Percentiles rank a stretch among this genome's conserved stretches.
These are phyloP conservation scores for Triticum monococcum DNA, from an alignment of 176 grass and related monocot species.

Conservation along the genomic window DNA sequence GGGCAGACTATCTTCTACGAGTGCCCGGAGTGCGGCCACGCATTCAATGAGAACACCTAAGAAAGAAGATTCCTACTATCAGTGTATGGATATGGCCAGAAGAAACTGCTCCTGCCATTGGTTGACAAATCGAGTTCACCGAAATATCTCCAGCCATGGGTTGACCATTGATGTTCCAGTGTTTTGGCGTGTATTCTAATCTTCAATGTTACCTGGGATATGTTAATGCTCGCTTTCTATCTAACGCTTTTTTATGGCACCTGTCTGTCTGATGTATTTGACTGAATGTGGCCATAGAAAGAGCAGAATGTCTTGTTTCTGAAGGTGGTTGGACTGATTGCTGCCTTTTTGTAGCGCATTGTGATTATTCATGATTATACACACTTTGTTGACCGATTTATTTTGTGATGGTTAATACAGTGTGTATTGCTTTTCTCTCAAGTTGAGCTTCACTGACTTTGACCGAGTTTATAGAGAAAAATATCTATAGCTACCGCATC, in stretches of 20 bases:
- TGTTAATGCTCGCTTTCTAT: not conserved
- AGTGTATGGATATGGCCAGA: not conserved
- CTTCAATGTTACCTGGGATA: not conserved
- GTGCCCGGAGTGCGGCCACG: slow-evolving; percentile 45
- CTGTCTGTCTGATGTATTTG: not conserved
- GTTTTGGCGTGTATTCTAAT: not conserved
- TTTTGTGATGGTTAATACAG: too few species aligned
- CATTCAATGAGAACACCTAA: slow-evolving; percentile 51
- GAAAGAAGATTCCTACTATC: not conserved
- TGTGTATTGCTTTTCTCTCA: too few species aligned
- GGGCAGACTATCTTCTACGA: slow-evolving; percentile 67
- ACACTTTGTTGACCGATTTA: too few species aligned
- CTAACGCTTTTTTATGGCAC: not conserved
- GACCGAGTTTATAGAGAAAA: too few species aligned
- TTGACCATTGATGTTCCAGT: too few species aligned
- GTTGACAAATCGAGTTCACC: not conserved
- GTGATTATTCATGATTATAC: not conserved
- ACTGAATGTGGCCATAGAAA: not conserved
- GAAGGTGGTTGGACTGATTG: not conserved
- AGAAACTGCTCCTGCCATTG: not conserved
- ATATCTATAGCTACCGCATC: too few species aligned
- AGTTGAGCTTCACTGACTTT: too few species aligned
- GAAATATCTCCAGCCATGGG: too few species aligned
- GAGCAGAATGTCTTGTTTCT: not conserved
- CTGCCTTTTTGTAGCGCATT: not conserved